These are phyloP conservation scores for Boletus eberwhitei DNA, from an alignment of 768 basidiomycete species.

Conservation along the genomic window DNA sequence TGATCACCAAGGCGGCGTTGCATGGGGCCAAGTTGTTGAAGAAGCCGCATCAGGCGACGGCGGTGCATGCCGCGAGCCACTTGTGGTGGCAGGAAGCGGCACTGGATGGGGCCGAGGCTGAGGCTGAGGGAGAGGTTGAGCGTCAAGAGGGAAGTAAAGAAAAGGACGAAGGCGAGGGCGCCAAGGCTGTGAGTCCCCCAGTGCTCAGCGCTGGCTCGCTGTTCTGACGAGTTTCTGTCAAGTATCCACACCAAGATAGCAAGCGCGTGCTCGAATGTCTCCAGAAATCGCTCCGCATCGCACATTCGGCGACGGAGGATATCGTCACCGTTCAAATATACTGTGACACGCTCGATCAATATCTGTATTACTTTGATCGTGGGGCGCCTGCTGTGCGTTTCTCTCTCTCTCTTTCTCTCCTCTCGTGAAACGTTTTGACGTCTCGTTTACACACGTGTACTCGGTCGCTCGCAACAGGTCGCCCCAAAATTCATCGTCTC, in stretches of 20 bases:
- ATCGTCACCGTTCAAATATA: conserved; percentile 96
- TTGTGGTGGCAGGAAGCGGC: conserved; percentile 91
- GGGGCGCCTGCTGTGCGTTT: conserved; percentile 80
- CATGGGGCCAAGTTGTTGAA: conserved; percentile 96
- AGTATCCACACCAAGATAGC: conserved; percentile 88
- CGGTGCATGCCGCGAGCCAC: conserved; percentile 93
- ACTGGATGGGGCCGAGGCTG: conserved; percentile 41
- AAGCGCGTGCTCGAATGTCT: conserved; percentile 97
- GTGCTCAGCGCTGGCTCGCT: conserved; percentile 18
- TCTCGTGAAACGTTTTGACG: neutral
- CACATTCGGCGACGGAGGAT: conserved; percentile 94
- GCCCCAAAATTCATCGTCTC: conserved; percentile 97
- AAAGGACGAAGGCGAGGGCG: conserved; percentile 40
- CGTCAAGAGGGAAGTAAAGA: conserved; percentile 20
- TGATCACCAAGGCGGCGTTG: conserved; percentile 97
- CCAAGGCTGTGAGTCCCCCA: conserved; percentile 52
- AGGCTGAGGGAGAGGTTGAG: conserved; percentile 15
- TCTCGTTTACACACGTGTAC: neutral
- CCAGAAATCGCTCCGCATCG: conserved; percentile 94
- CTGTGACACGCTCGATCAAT: conserved; percentile 93
- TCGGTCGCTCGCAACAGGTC: conserved; percentile 44
- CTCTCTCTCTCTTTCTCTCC: too few relatives aligned
- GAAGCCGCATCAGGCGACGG: conserved; percentile 96
- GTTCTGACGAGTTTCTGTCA: neutral
- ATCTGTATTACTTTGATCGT: conserved; percentile 93